Evolutionary conservation across 2,329 filamentous ascomycete species (phyloP), one percentile per base, ranked within the genome.

Genomic region (Colletotrichum kahawae): DNA sequence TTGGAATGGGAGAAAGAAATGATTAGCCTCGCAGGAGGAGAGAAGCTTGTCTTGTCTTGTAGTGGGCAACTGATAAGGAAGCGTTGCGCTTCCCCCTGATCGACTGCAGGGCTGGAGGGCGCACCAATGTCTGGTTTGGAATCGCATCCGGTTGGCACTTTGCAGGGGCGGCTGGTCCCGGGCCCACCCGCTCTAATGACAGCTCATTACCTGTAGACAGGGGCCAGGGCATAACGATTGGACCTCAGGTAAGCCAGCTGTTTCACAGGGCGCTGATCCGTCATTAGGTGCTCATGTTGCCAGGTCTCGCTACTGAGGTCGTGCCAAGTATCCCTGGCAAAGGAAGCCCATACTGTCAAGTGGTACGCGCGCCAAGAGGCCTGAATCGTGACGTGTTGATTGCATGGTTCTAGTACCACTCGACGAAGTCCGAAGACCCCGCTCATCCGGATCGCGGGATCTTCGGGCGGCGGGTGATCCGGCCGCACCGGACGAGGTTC

Each of bases 121-220:
- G 51, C 27, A 60, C 16, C 34, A 36, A 29, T 60, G 63, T 29
- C 3, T 51, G 43, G 33, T 34, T 59, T 60, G 63, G 34, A 67
- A 48, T 67, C 33, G 16, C 29, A 38, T 67, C 69, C 69, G 36
- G 29, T 71, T 60, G 69, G 63, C 36, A 27, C 21, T 67, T 10
- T 71, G 63, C 62, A 71, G 36, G 70, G 63, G 54, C 63, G 70
- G 70, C 70, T 67, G 31, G 29, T 51, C 63, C 54, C 63, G 54
- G 70, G 36, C 70, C 63, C 70, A 71, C 63, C 29, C 27, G 2
- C 29, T 67, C 69, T 67, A 67, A 71, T 67, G 54, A 67, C 54
- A 62, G 51, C 63, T 54, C 54, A 70, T 64, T 57, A 57, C 54
- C 51, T 31, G 57, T 60, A 14, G 29, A 60, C 57, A 60, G 57